Base-by-base conservation (phyloP, 164 flowering plant genomes). In the Vitis cinerea region DNA sequence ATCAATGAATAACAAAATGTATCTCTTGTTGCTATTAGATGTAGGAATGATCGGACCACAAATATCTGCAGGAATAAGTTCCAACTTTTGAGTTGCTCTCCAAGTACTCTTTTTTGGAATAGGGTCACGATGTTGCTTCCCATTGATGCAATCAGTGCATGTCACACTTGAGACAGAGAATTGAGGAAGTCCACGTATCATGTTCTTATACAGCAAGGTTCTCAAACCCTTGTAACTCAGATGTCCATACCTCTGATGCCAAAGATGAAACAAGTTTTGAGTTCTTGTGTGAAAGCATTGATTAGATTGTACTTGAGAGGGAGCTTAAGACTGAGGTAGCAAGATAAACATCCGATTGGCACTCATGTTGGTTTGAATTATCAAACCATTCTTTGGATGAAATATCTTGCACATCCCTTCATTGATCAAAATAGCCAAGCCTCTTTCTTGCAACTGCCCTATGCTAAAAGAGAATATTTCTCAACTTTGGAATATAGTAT, bases 51-150 rank as follows among this genome's bases (percentile, higher is more conserved):
- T 72, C 16, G 66, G 44, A 37, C 7, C 44, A 6, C 7, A 37
- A 37, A 37, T 37, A 6, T 2, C 44, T 37, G 1, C 44, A 68
- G 63, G 76, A 12, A 73, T 52, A 9, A 74, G 64, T 12, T 69
- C 68, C 52, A 74, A 23, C 2, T 23, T 57, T 37, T 74, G 11
- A 23, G 63, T 50, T 9, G 79, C 79, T 51, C 79, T 67, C 69
- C 65, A 76, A 31, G 37, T 23, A 23, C 27, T 37, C 63, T 58
- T 57, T 52, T 72, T 68, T 31, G 73, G 70, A 44, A 76, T 55
- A 8, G 75, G 65, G 3, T 47, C 64, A 6, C 0, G 37, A 9
- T 67, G 71, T 58, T 75, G 61, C 7, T 37, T 0, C 4, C 44
- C 7, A 0, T 3, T 6, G 27, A 37, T 37, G 44, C 27, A 37